Evolutionary conservation across 192 early-diverging fungal species (phyloP), one percentile per base, ranked within the genome.

Genomic region (Podila minutissima): DNA sequence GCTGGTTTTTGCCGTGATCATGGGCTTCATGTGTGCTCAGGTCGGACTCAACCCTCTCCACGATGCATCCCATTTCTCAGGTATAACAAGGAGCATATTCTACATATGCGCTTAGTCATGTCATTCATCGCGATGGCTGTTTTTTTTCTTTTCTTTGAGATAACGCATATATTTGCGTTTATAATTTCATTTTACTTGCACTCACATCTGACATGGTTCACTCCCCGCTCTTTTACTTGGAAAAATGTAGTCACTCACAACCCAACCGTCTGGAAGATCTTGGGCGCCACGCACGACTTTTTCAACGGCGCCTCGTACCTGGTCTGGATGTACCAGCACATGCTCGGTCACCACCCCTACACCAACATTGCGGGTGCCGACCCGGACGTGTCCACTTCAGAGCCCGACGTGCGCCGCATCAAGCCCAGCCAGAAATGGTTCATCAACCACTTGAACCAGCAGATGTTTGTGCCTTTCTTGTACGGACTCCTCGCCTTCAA

Each of bases 241-340:
- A 8, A 10, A 26, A 59, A 49, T 62, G 83, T 62, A 85, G 84
- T 79, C 22, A 85, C 84, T 41, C 84, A 86, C 74, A 77, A 82
- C 73, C 88, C 88, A 19, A 84, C 74, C 19, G 75, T 90, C 10
- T 90, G 88, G 88, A 85, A 83, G 26, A 71, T 86, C 28, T 59
- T 90, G 50, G 86, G 87, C 22, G 84, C 88, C 33, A 87, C 84
- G 22, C 88, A 90, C 62, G 88, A 90, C 57, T 88, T 90, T 69
- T 74, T 88, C 62, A 90, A 90, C 70, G 88, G 88, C 20, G 73
- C 86, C 5, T 88, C 87, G 31, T 85, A 86, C 65, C 72, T 90
- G 10, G 79, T 86, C 13, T 90, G 88, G 88, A 73, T 82, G 69
- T 90, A 90, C 68, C 88, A 90, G 69, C 88, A 90, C 66, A 77